Base-by-base conservation (phyloP, 345 rosid genomes). In the Alliaria petiolata region DNA sequence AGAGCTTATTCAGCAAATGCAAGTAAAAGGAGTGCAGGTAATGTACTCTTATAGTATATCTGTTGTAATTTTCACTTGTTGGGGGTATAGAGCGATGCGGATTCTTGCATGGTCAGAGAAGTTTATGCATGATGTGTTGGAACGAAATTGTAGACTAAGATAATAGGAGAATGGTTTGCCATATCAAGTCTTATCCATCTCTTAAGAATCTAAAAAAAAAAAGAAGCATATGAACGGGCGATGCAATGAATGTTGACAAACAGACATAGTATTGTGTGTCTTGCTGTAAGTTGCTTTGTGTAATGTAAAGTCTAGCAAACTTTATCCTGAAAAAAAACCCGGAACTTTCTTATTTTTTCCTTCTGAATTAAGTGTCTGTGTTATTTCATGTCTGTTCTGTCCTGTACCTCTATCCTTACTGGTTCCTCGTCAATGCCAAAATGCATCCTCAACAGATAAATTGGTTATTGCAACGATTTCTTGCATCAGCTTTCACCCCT, bases 11-110 rank as follows among this genome's bases (percentile, higher is more conserved):
- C 99, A 95, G 44, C 99, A 95, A 77, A 91, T 95, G 92, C 96
- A 87, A 83, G 99, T 95, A 60, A 92, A 88, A 79, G 98, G 98
- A 12, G 96, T 87, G 60, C 97, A 93, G 91, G 98, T 93, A 84
- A 64, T 22, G 0, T 42, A 43, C 8, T 4, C 50, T 75, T 40
- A 1, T 39, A 4, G 13, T 49, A 3, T 40, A 25, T 74, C 1
- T 28, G 14, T 17, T 34, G 14, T 47, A 11, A 1, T 17, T 36
- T 49, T 19, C 3, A 4, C 3, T 13, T 39, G 11, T 34, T 10
- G 8, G 8, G 30, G 54, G 20, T 49, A 17, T 38, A 30, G n/a
- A 50, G 25, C 1, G 6, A 39, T 71, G 54, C 45, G 7, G 47
- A 33, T 20, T 16, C 22, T 67, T 68, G 63, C 22, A 2, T 43